phyloP scores from a whole-genome alignment of 345 rosid species.

The Dovyalis caffra region DNA sequence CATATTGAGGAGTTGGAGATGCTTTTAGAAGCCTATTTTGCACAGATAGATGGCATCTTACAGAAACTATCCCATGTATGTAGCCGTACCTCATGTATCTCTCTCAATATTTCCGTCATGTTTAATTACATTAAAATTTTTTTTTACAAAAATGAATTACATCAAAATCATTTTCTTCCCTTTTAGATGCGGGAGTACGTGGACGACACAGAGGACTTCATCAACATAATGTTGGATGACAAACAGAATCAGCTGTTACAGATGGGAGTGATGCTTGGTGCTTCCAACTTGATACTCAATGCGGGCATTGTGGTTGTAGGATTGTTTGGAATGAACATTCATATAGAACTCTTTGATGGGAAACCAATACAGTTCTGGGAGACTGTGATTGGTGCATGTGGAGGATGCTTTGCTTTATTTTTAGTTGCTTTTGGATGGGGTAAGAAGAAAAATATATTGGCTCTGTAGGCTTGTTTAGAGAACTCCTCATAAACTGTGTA shows the following conservation, averaged over 20 bases:
- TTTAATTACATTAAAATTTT: no score
- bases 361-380: slow-evolving; percentile 37
- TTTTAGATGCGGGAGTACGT: slow-evolving; percentile 51
- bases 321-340: slow-evolving; percentile 52
- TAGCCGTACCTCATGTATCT: neutral
- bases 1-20: slow-evolving; percentile 54
- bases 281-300: slow-evolving; percentile 45
- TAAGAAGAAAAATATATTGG: slow-evolving; percentile 38
- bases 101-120: no score
- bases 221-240: slow-evolving; percentile 60
- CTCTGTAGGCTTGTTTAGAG: slow-evolving; percentile 22
- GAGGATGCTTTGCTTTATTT: slow-evolving; percentile 35
- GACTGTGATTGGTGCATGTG: slow-evolving; percentile 29
- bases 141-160: neutral
- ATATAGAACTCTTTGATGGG: slow-evolving; percentile 29
- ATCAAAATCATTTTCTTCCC: neutral
- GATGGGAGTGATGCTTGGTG: slow-evolving; percentile 53
- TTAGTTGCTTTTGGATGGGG: slow-evolving; percentile 43
- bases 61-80: slow-evolving; percentile 51
- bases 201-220: slow-evolving; percentile 53
- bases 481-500: no score
- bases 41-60: slow-evolving; percentile 47
- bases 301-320: slow-evolving; percentile 49
- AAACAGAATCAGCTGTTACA: slow-evolving; percentile 48
- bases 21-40: slow-evolving; percentile 59